Evolutionary conservation across 1,284 basidiomycete genomes (phyloP), one percentile per base, ranked within the genome.

Genomic region (Coniferiporia weirii): DNA sequence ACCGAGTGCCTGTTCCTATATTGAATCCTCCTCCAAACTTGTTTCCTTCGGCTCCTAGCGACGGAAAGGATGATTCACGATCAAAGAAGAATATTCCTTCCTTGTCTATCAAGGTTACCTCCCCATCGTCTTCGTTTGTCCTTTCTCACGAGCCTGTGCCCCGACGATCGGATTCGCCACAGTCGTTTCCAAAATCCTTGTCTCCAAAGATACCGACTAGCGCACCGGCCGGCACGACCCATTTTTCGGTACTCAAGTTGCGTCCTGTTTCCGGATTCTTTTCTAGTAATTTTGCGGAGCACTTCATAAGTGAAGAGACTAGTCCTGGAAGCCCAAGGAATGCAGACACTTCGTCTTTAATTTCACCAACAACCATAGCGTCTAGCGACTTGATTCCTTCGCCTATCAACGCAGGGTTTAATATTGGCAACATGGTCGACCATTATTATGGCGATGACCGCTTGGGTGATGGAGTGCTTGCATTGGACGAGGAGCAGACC

Each of bases 221-320:
- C 65, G 87, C 87, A 17, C 88, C 88, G 4, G 76, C 87, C 13
- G 74, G 79, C 50, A 75, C 82, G 8, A 73, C 78, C 0, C 80
- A 83, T 57, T 91, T 90, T 65, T 77, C 83, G 7, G 73, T 79
- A 3, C 76, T 93, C 44, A 85, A 81, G 66, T 72, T 93, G 52
- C 80, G 91, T 17, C 90, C 90, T 0, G 76, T 92, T 19, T 92
- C 89, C 12, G 83, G 85, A 8, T 76, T 85, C 35, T 91, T 93
- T 70, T 84, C 86, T 64, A 73, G 81, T 7, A 82, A 87, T 43
- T 89, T 92, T 63, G 73, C 79, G 13, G 83, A 85, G 43, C 81
- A 87, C 56, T 78, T 89, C 32, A 70, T 80, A 22, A 66, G 71
- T 52, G 63, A 69, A 3, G 73, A 73, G 35, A 63, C 66, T 49